phyloP scores from a whole-genome alignment of 106 monocot species.

The Cymbidium sinense region DNA sequence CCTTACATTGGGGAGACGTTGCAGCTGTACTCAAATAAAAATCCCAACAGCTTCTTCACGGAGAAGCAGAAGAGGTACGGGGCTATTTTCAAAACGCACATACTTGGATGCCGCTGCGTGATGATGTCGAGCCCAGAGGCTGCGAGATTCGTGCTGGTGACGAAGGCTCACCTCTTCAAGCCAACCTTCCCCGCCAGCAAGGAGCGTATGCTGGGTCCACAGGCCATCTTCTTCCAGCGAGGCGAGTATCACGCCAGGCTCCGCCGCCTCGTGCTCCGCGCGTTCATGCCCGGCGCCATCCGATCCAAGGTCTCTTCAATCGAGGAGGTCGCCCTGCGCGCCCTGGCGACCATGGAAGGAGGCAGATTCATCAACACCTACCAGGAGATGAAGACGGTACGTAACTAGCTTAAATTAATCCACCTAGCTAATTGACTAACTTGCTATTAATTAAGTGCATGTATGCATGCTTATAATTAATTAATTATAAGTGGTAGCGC shows the following conservation, averaged over 20 bases:
- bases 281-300: constrained; percentile 70
- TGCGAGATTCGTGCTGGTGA: constrained; percentile 73
- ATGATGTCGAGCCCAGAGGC: constrained; percentile 46
- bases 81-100: constrained; percentile 76
- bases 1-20: constrained; percentile 64
- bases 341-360: constrained; percentile 59
- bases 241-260: constrained; percentile 66
- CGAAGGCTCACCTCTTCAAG: constrained; percentile 74
- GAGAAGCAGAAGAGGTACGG: constrained; percentile 47
- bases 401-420: too few species aligned
- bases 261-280: constrained; percentile 56
- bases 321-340: constrained; percentile 40
- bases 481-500: too few species aligned
- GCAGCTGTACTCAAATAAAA: constrained; percentile 53
- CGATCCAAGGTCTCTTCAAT: constrained; percentile 28
- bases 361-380: constrained; percentile 52
- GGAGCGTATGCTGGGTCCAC: constrained; percentile 72
- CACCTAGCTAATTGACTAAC: too few species aligned
- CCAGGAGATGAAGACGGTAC: constrained; percentile 85
- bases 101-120: constrained; percentile 60
- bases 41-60: constrained; percentile 49
- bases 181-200: constrained; percentile 94
- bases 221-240: constrained; percentile 94
- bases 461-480: too few species aligned
- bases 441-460: too few species aligned